Conservation (phyloP, 257 asterid species). For the Verbascum thapsus region DNA sequence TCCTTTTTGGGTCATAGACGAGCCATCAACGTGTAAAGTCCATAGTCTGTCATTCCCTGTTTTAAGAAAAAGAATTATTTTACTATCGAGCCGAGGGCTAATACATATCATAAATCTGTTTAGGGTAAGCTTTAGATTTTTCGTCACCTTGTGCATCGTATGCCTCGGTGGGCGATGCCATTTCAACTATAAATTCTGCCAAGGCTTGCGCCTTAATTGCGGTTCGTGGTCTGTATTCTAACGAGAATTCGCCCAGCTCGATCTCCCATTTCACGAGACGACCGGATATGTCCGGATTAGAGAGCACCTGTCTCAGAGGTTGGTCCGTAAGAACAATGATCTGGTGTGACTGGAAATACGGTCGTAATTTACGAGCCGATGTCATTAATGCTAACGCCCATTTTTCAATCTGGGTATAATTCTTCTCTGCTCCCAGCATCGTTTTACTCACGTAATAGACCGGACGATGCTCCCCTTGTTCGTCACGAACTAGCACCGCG, state of each 20-base stretch:
- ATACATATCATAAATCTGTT: too few species aligned
- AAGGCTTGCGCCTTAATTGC: neutral
- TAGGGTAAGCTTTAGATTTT: too few species aligned
- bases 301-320: neutral
- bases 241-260: too few species aligned
- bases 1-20: too few species aligned
- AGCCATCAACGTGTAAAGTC: too few species aligned
- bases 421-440: neutral
- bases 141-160: too few species aligned
- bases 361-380: neutral
- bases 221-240: too few species aligned
- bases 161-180: too few species aligned
- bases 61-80: too few species aligned
- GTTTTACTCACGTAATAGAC: neutral
- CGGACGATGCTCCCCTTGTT: neutral
- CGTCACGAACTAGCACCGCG: neutral
- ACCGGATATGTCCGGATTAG: neutral
- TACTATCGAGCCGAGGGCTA: too few species aligned
- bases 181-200: neutral
- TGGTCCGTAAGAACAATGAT: neutral
- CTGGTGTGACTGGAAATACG: neutral
- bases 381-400: neutral
- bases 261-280: neutral
- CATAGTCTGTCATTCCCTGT: too few species aligned
- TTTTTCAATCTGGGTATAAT: neutral